Percentiles rank a stretch among this genome's conserved stretches.
These are phyloP conservation scores for Gracilaria domingensis DNA, from an alignment of 23 red algal genomes.

Conservation along the genomic window DNA sequence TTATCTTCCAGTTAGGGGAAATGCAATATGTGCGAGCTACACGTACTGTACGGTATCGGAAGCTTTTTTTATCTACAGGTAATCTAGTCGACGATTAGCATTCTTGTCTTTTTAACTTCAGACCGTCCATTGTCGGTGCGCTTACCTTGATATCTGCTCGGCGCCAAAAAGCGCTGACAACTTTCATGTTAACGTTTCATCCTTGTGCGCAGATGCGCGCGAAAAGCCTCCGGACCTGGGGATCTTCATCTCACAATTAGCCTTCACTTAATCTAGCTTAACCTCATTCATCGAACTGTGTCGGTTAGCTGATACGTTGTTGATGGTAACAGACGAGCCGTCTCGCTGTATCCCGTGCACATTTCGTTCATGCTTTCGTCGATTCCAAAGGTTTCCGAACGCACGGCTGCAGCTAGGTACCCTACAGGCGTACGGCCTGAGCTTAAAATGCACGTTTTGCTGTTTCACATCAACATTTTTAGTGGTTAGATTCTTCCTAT, in stretches of 20 bases:
- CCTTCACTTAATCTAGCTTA: too few relatives aligned
- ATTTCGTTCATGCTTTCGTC: constrained; percentile 29
- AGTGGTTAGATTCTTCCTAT: neutral
- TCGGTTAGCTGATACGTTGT: neutral
- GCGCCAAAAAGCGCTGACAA: too few relatives aligned
- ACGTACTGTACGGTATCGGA: too few relatives aligned
- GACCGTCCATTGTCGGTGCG: too few relatives aligned
- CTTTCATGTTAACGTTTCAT: too few relatives aligned
- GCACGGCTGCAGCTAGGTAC: constrained; percentile 17
- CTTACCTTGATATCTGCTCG: too few relatives aligned
- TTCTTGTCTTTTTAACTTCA: too few relatives aligned
- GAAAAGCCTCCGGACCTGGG: too few relatives aligned
- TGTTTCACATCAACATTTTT: neutral
- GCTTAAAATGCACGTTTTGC: constrained; percentile 55
- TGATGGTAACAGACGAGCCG: neutral
- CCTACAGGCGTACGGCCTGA: constrained; percentile 32
- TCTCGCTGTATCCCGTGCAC: constrained; percentile 24
- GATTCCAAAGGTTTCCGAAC: constrained; percentile 61
- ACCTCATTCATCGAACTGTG: neutral
- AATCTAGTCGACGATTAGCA: too few relatives aligned
- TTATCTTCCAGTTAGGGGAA: neutral
- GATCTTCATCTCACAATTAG: too few relatives aligned
- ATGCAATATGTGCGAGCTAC: too few relatives aligned
- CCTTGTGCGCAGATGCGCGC: neutral
- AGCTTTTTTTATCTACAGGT: too few relatives aligned